Base-by-base conservation (phyloP, 306 rosid genomes). In the Malus sylvestris region DNA sequence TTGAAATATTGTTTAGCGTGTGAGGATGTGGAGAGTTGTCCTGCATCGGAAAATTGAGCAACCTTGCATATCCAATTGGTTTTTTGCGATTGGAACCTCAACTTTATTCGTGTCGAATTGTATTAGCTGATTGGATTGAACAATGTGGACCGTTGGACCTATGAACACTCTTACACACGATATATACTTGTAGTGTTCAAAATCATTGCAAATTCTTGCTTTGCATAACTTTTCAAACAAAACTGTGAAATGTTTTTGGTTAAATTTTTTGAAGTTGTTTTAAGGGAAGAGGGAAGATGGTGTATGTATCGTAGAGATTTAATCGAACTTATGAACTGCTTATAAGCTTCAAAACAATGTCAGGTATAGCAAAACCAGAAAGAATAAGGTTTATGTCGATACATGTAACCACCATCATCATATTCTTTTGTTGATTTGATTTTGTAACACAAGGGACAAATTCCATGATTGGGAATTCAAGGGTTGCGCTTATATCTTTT, bases 401-500 rank as follows among this genome's bases (percentile, higher is more conserved):
- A 23, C 8, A n/a, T 35, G 38, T 25, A 30, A 14, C 7, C 20
- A 29, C 19, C 65, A 55, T 65, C 42, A 22, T 79, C 44, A 10
- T 20, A 45, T 19, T 65, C 19, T 10, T 74, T 61, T 22, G n/a
- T 13, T 23, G 62, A 32, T 20, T 27, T 33, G 8, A 22, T 71
- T 71, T 75, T 71, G 16, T 68, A 35, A 75, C 46, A 15, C 11
- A 27, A 62, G 71, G 27, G 66, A 62, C 32, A 10, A 61, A 38
- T 27, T 70, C 64, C 63, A 52, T 73, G 20, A 38, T 23, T 75
- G 18, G 11, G 83, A 58, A 74, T 65, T 72, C 64, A 44, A 67
- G 73, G 82, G 67, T 64, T 53, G 23, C 10, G 22, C 2, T 72
- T 35, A 2, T 68, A 60, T 79, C 40, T 68, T 42, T 87, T 85